Evolutionary conservation across 495 filamentous ascomycete species (phyloP), one percentile per base, ranked within the genome.

Genomic region (Evansstolkia leycettana): DNA sequence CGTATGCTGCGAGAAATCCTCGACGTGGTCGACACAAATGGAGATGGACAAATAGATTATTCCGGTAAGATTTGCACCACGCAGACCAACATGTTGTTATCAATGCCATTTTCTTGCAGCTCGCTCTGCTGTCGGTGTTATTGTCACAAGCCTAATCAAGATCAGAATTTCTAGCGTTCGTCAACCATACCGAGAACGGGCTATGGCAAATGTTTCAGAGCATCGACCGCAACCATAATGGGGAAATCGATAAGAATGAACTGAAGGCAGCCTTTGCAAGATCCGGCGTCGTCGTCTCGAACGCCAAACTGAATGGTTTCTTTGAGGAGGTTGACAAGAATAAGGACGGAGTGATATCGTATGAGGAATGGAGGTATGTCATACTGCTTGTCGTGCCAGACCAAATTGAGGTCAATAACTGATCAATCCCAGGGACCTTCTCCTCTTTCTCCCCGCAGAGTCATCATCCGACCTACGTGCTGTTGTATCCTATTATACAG

Each of bases 291-390:
- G 69, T 75, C 1, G 80, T 96, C 1, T 80, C 87, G 7, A 75
- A 61, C 38, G 67, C 79, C 36, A 81, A 84, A 48, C 55, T 98
- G 14, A 75, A 90, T 42, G 69, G 73, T 33, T 94, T 98, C 60
- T 94, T 98, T 48, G 63, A 67, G 19, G 79, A 94, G 46, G 82
- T 98, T 33, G 90, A 98, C 57, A 73, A 70, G 50, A 89, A 98
- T 55, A 70, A 78, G 37, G 89, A 96, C 57, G 92, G 75, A 12
- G 80, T 72, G 36, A 94, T 98, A 42, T 82, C 69, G 28, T 98
- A 90, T 58, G 73, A 82, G 37, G 90, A 98, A 65, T 98, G 90
- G 90, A 83, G 90, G 89, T 96, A 80, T 51, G 75, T 55, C 39
- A 25, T n/a, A 29, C n/a, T n/a, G n/a, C n/a, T n/a, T 12, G 5